Conservation (phyloP, 352 stramenopile genomes). For the Stramenopiles sp. region DNA sequence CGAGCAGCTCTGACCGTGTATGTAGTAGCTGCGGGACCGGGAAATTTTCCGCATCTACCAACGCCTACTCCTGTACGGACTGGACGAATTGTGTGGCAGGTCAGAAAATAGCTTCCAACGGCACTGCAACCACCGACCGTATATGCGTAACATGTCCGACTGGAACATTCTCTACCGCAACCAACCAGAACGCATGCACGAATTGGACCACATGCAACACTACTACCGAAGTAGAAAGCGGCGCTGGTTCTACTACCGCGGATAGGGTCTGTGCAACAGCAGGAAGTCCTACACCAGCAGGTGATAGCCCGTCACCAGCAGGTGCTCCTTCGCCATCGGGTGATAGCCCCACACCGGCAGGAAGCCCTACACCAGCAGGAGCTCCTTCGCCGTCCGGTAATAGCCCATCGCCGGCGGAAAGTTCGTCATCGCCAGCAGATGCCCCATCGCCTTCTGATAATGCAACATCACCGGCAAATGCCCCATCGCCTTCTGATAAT, state of each 20-base stretch:
- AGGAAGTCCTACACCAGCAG: slow-evolving; percentile 3
- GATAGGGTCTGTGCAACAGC: slow-evolving; percentile 8
- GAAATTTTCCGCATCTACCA: slow-evolving; percentile 6
- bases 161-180: slow-evolving; percentile 6
- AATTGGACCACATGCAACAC: slow-evolving; percentile 13
- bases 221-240: slow-evolving; percentile 12
- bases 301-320: too few species aligned
- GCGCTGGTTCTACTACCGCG: slow-evolving; percentile 8
- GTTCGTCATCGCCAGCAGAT: neutral
- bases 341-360: neutral
- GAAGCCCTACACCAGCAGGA: neutral
- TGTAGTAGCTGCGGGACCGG: slow-evolving; percentile 12
- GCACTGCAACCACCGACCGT: neutral
- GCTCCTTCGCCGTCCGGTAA: neutral
- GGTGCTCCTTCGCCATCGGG: neutral
- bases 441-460: neutral
- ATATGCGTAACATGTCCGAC: slow-evolving; percentile 7
- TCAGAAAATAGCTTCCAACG: slow-evolving; percentile 8
- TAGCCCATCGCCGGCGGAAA: neutral
- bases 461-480: neutral
- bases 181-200: neutral
- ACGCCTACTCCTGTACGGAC: neutral
- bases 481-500: neutral
- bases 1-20: slow-evolving; percentile 12
- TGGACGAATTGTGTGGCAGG: neutral